These are phyloP conservation scores for Cornus florida DNA, from an alignment of 148 eudicot species.

Conservation along the genomic window DNA sequence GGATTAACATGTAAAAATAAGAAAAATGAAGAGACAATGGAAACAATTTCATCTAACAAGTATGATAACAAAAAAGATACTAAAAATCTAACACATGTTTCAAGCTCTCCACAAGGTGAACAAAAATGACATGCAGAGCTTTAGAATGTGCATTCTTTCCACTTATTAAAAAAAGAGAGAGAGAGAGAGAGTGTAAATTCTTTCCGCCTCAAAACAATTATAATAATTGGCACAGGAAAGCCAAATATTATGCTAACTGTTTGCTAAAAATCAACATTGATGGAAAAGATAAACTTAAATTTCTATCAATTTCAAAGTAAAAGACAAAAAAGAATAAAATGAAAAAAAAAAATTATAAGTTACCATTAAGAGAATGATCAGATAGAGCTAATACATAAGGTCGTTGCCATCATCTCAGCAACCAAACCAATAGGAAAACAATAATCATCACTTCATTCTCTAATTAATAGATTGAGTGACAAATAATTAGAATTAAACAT, in stretches of 20 bases:
- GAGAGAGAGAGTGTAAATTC: too few relatives aligned
- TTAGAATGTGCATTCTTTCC: slow-evolving; percentile 38
- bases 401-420: not conserved
- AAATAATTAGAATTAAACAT: too few relatives aligned
- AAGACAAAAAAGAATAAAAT: not conserved
- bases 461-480: not conserved
- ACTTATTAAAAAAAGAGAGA: too few relatives aligned
- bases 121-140: slow-evolving; percentile 31
- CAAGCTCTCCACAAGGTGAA: slow-evolving; percentile 35
- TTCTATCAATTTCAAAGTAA: not conserved
- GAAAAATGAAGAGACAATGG: not conserved
- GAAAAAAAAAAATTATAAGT: too few relatives aligned
- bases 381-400: slow-evolving; percentile 10
- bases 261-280: too few relatives aligned
- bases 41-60: not conserved
- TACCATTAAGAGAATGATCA: not conserved
- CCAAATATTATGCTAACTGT: too few relatives aligned
- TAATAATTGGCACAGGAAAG: not conserved
- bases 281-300: too few relatives aligned
- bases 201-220: too few relatives aligned
- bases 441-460: not conserved
- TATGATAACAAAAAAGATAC: slow-evolving; percentile 17
- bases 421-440: not conserved
- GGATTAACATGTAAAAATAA: not conserved
- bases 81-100: slow-evolving; percentile 32